Evolutionary conservation across 371 early-diverging fungal genomes (phyloP).

Genomic region (Mortierella sp.): DNA sequence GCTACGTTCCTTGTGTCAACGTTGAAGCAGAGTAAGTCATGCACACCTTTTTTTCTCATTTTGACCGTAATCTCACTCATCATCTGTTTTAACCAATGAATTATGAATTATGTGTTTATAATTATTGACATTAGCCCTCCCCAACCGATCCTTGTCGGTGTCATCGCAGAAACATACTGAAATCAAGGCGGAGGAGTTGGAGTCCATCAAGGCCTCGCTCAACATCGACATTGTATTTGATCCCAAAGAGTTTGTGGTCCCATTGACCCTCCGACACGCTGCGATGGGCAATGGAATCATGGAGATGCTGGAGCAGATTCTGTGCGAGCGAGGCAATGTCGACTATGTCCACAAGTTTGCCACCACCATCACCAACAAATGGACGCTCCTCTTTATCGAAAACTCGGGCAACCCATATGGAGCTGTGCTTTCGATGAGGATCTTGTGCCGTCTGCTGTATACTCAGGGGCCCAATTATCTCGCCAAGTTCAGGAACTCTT

Average conservation of each 20-base stretch:
- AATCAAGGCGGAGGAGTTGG: constrained; percentile 25
- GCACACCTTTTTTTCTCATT: not conserved
- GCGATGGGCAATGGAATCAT: constrained; percentile 78
- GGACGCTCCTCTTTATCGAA: constrained; percentile 78
- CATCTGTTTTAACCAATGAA: not conserved
- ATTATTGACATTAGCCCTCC: constrained; percentile 27
- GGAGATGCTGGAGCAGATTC: constrained; percentile 79
- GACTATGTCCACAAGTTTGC: constrained; percentile 70
- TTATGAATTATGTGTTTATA: not conserved
- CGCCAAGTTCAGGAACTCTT: constrained; percentile 69
- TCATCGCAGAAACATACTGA: constrained; percentile 43
- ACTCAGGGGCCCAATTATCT: constrained; percentile 68
- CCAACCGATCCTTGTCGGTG: constrained; percentile 35
- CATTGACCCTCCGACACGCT: constrained; percentile 56
- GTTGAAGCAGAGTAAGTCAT: constrained; percentile 66
- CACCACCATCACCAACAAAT: constrained; percentile 75
- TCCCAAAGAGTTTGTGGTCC: constrained; percentile 48
- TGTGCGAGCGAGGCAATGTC: constrained; percentile 65
- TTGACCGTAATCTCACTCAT: not conserved
- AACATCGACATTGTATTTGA: constrained; percentile 59
- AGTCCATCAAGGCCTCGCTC: constrained; percentile 23
- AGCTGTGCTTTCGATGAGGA: constrained; percentile 70
- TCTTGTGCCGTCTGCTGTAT: constrained; percentile 67
- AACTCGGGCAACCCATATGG: constrained; percentile 68
- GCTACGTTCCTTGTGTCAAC: constrained; percentile 80